Conservation (phyloP, 805 yeast genomes). For the Myxozyma melibiosi region DNA sequence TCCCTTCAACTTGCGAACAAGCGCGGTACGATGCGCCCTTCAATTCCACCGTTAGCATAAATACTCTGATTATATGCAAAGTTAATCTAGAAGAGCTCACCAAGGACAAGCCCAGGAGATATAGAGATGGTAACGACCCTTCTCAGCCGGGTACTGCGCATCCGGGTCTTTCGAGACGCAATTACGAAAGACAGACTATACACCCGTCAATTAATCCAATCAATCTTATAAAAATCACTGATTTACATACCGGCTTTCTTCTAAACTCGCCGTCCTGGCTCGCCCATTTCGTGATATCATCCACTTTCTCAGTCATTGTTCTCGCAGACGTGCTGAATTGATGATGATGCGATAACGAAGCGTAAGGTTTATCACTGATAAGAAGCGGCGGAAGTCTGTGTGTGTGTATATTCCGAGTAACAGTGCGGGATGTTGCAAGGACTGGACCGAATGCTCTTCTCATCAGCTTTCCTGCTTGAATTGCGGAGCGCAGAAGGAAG, state of each 20-base stretch:
- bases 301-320: neutral
- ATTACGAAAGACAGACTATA: slow-evolving; percentile 57
- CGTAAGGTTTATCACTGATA: too few relatives aligned
- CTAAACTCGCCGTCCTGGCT: slow-evolving; percentile 35
- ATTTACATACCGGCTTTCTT: slow-evolving; percentile 30
- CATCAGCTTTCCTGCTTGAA: too few relatives aligned
- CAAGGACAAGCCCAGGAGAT: slow-evolving; percentile 94
- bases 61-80: too few relatives aligned
- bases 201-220: neutral
- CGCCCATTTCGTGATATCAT: slow-evolving; percentile 30
- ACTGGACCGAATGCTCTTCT: too few relatives aligned
- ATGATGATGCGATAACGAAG: neutral
- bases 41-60: neutral
- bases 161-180: slow-evolving; percentile 64
- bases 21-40: slow-evolving; percentile 79
- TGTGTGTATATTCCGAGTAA: too few relatives aligned
- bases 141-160: slow-evolving; percentile 72
- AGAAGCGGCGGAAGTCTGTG: too few relatives aligned
- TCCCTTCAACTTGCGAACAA: slow-evolving; percentile 75
- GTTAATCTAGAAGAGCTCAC: slow-evolving; percentile 83
- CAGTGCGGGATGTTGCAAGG: too few relatives aligned
- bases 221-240: neutral
- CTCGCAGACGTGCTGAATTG: neutral
- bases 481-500: too few relatives aligned
- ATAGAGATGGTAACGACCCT: slow-evolving; percentile 81